Base-by-base conservation (phyloP, 768 basidiomycete genomes). In the Termitomyces sp. region DNA sequence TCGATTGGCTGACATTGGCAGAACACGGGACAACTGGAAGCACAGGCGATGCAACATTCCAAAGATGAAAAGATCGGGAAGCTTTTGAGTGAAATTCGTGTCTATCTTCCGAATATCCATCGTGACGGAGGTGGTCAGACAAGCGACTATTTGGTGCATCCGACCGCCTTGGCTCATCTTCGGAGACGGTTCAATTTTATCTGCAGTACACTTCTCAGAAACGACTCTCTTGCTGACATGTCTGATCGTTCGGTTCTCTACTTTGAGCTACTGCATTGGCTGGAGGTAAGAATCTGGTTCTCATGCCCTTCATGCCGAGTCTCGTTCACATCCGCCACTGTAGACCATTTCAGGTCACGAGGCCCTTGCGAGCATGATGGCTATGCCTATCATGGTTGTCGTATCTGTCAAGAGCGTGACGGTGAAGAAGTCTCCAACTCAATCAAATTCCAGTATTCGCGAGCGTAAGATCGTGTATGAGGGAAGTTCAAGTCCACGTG, bases 161-260 rank as follows among this genome's bases (percentile, higher is more conserved):
- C 95, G 2, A 95, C 93, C 3, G 85, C 94, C 3, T 77, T 98
- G 39, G 93, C 94, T 11, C 95, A 95, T 73, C 86, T 98, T 57
- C 85, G 95, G 44, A 77, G 95, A 63, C 82, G 95, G 36, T 97
- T 97, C 76, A 95, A 94, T 68, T 86, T 86, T 68, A 83, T 97
- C 57, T 87, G 89, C 65, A 93, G 90, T 61, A 84, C 88, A 37
- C 83, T 97, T 44, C 79, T 97, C 42, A 81, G 92, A 61, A 96
- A 96, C 66, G 95, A 97, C 71, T 96, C 95, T 16, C 75, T 98
- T 49, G 83, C 92, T 46, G 95, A 97, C 68, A 96, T 97, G 94
- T 93, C 91, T 11, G 92, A 95, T 60, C 87, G 95, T 11, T 75
- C 80, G 34, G 78, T 87, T 8, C 76, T 98, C 18, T 98, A 97